phyloP scores from a whole-genome alignment of 1,284 basidiomycete species.

The Farysia itapuensis region DNA sequence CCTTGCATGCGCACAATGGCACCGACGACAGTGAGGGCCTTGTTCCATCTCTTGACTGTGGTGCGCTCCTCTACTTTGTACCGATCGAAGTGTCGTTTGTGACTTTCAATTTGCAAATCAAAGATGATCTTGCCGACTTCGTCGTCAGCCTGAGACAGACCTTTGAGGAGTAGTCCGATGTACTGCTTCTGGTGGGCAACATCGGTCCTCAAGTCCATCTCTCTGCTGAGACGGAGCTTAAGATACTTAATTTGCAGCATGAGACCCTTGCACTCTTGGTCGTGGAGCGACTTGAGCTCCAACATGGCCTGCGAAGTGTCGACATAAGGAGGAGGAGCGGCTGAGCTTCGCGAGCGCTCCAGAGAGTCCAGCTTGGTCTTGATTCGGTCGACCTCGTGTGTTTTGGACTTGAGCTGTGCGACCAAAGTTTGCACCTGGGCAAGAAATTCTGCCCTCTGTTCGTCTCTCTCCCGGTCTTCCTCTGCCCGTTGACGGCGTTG shows the following conservation, averaged over 20 bases:
- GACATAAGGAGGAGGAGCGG: constrained; percentile 8
- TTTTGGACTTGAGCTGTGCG: constrained; percentile 24
- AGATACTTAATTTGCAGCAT: constrained; percentile 86
- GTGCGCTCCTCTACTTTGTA: background rate
- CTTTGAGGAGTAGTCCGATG: constrained; percentile 21
- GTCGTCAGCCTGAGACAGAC: constrained; percentile 11
- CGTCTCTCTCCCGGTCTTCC: constrained; percentile 14
- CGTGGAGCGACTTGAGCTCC: constrained; percentile 66
- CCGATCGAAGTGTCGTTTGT: background rate
- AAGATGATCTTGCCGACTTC: constrained; percentile 18
- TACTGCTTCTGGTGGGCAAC: constrained; percentile 77
- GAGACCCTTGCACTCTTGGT: constrained; percentile 81
- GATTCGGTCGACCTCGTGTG: constrained; percentile 16
- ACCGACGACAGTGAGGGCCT: constrained; percentile 10
- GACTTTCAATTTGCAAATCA: constrained; percentile 9
- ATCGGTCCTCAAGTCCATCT: constrained; percentile 76
- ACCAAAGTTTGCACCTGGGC: constrained; percentile 17
- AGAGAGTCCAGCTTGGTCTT: constrained; percentile 21
- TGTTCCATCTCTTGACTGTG: constrained; percentile 7
- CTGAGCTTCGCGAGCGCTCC: constrained; percentile 3
- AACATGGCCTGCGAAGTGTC: constrained; percentile 11
- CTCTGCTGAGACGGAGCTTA: constrained; percentile 85
- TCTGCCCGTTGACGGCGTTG: constrained; percentile 7
- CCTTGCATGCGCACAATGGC: constrained; percentile 20
- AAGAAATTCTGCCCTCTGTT: constrained; percentile 14